Percentiles rank a stretch among this genome's conserved stretches.
Conservation (phyloP, 2,329 filamentous ascomycete genomes). For the Ceratocystis alfenasii region DNA sequence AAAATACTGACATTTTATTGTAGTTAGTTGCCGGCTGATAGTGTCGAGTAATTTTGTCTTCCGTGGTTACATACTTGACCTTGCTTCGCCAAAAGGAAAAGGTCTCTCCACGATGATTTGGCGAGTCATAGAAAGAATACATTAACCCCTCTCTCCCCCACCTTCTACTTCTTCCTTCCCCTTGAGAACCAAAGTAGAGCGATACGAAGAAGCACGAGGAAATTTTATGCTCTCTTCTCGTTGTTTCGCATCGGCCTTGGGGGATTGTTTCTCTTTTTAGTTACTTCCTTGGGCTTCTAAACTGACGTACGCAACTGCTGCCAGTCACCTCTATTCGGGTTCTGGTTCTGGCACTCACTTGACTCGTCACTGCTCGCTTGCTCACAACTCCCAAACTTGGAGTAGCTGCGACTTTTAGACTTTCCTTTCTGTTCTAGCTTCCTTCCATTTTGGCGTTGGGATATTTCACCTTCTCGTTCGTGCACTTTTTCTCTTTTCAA, state of each 20-base stretch:
- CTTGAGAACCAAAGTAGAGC: background rate
- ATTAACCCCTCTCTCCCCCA: background rate
- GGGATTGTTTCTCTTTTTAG: too few relatives aligned
- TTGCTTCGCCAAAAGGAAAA: too few relatives aligned
- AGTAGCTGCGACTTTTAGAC: background rate
- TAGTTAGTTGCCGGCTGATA: too few relatives aligned
- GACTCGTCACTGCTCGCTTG: background rate
- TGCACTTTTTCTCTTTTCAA: background rate
- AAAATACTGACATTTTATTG: too few relatives aligned
- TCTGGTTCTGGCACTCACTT: background rate
- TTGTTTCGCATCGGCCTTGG: too few relatives aligned
- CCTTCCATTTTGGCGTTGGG: conserved; percentile 8
- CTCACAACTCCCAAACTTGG: background rate
- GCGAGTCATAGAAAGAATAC: background rate
- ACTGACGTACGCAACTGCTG: too few relatives aligned
- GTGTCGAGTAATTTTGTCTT: too few relatives aligned
- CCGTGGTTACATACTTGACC: too few relatives aligned
- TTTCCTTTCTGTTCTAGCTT: conserved; percentile 4
- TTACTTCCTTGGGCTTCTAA: too few relatives aligned
- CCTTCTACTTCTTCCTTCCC: background rate
- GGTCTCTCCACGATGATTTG: too few relatives aligned
- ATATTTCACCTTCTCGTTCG: background rate
- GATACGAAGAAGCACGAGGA: too few relatives aligned
- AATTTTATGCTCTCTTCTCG: too few relatives aligned
- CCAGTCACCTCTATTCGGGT: background rate